Conservation (phyloP, 805 yeast species). For the Ogataea methanolica region DNA sequence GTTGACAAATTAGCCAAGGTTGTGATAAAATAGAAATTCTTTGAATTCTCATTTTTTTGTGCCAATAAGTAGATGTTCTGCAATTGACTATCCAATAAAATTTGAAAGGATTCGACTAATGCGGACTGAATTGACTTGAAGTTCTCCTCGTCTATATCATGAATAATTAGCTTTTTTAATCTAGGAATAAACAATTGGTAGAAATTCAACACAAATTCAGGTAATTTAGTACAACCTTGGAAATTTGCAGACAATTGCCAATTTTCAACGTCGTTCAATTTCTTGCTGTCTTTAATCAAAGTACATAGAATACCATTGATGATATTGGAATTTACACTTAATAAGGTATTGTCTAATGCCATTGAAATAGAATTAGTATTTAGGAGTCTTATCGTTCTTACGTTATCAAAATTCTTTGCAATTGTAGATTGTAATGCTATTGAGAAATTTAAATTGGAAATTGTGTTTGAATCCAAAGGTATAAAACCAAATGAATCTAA, state of each 20-base stretch:
- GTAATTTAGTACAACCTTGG: slow-evolving; percentile 33
- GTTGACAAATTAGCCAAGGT: slow-evolving; percentile 52
- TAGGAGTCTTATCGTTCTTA: slow-evolving; percentile 35
- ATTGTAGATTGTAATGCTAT: slow-evolving; percentile 43
- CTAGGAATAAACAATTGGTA: slow-evolving; percentile 34
- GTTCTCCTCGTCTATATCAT: slow-evolving; percentile 10
- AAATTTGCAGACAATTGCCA: slow-evolving; percentile 29
- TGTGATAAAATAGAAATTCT: slow-evolving; percentile 23
- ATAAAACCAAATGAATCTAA: slow-evolving; percentile 44
- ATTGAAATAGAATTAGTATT: slow-evolving; percentile 33
- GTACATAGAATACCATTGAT: slow-evolving; percentile 23
- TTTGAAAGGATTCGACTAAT: slow-evolving; percentile 32
- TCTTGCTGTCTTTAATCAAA: slow-evolving; percentile 22
- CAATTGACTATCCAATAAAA: slow-evolving; percentile 39
- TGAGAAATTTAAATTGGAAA: slow-evolving; percentile 51
- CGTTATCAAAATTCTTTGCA: slow-evolving; percentile 25
- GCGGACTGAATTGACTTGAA: slow-evolving; percentile 28
- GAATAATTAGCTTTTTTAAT: slow-evolving; percentile 17
- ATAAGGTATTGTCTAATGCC: slow-evolving; percentile 12
- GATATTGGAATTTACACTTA: slow-evolving; percentile 21
- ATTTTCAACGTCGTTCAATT: slow-evolving; percentile 31
- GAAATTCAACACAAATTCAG: slow-evolving; percentile 34
- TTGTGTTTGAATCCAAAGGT: slow-evolving; percentile 61
- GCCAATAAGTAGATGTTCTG: slow-evolving; percentile 38
- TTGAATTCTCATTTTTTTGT: slow-evolving; percentile 5